Evolutionary conservation across 2,329 filamentous ascomycete species (phyloP).

Genomic region (Penicillium hesseltinei): DNA sequence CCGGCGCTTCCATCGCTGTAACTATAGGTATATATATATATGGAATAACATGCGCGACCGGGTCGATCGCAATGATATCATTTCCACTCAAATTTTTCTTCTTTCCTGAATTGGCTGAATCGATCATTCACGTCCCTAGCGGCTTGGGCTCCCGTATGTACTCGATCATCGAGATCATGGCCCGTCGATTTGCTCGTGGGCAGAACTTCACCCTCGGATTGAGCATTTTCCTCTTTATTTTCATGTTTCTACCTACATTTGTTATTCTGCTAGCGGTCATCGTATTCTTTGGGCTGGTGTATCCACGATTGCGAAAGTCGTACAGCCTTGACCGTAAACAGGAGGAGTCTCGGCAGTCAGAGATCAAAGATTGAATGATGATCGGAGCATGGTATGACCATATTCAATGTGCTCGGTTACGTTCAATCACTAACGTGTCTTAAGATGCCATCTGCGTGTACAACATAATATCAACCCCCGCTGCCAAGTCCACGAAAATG

Average conservation of each 20-base stretch:
- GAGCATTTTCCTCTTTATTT: conserved; percentile 34
- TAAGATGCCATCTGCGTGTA: neutral
- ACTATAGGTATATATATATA: neutral
- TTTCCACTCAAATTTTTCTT: neutral
- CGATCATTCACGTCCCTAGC: neutral
- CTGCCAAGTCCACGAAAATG: neutral
- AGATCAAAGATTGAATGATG: neutral
- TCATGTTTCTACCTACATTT: conserved; percentile 37
- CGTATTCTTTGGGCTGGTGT: conserved; percentile 31
- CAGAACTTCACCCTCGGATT: conserved; percentile 31
- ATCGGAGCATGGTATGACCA: neutral
- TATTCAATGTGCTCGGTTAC: neutral
- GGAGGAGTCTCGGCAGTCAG: neutral
- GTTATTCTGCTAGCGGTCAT: conserved; percentile 33
- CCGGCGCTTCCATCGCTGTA: conserved; percentile 4
- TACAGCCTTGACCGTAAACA: conserved; percentile 5
- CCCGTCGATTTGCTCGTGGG: conserved; percentile 27
- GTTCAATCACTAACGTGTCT: neutral
- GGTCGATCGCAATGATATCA: neutral
- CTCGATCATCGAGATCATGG: conserved; percentile 27
- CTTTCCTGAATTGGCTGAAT: neutral
- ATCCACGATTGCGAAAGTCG: conserved; percentile 28
- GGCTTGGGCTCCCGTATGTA: conserved; percentile 16
- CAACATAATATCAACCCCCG: neutral
- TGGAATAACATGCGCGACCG: neutral